Conservation (phyloP, 2,329 filamentous ascomycete species). For the Aspergillus bombycis region DNA sequence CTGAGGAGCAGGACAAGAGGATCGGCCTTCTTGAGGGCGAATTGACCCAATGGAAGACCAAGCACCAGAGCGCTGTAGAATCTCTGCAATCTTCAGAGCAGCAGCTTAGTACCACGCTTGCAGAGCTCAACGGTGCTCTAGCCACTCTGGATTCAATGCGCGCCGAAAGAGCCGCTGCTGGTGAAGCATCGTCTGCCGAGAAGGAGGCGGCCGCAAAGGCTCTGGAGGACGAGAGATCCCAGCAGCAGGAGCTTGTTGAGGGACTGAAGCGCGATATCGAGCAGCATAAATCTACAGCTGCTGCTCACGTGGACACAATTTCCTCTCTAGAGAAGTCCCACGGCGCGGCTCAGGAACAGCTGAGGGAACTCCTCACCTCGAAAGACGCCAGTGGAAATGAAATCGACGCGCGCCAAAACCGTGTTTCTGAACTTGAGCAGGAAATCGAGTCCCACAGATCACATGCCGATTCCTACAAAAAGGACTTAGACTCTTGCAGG, state of each 20-base stretch:
- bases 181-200: constrained; percentile 34
- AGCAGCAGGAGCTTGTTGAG: constrained; percentile 63
- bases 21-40: constrained; percentile 72
- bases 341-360: constrained; percentile 64
- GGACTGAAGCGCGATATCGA: constrained; percentile 75
- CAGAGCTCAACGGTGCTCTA: constrained; percentile 70
- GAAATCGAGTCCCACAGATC: constrained; percentile 61
- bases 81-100: constrained; percentile 73
- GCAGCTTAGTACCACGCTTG: constrained; percentile 71
- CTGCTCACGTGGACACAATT: constrained; percentile 69
- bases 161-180: constrained; percentile 42
- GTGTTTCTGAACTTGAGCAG: constrained; percentile 59
- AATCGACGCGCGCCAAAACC: constrained; percentile 43
- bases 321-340: constrained; percentile 75
- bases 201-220: constrained; percentile 47
- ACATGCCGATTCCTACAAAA: constrained; percentile 57
- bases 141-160: constrained; percentile 55
- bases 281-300: constrained; percentile 76
- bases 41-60: constrained; percentile 72
- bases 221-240: constrained; percentile 55
- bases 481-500: constrained; percentile 57
- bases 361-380: constrained; percentile 67
- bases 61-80: constrained; percentile 71
- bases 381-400: constrained; percentile 60
- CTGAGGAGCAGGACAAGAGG: constrained; percentile 56